phyloP scores from a whole-genome alignment of 129 eudicot genomes.

The Artemisia annua region DNA sequence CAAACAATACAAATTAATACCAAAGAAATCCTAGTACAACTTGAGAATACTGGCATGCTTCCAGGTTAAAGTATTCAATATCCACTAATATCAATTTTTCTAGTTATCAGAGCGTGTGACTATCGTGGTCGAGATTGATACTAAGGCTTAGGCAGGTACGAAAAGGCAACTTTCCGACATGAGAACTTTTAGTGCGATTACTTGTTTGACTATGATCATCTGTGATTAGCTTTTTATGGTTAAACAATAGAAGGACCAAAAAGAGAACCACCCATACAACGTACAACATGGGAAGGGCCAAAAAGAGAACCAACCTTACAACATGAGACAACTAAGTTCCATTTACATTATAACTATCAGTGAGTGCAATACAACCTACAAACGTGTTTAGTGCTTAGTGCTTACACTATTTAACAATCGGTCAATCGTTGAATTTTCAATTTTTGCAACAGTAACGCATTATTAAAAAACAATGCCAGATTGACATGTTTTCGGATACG shows the following conservation, averaged over 20 bases:
- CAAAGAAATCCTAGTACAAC: too few relatives aligned
- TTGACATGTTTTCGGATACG: too few relatives aligned
- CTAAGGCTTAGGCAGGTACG: neutral
- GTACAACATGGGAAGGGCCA: neutral
- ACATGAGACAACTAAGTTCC: neutral
- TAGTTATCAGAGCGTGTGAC: too few relatives aligned
- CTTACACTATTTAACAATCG: neutral
- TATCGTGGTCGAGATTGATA: too few relatives aligned
- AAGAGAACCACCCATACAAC: too few relatives aligned
- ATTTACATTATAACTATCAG: neutral
- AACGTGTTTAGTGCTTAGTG: slow-evolving; percentile 4
- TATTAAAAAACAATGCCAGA: too few relatives aligned
- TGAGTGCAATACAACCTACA: neutral
- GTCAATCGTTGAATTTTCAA: neutral
- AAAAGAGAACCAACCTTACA: neutral
- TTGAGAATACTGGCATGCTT: too few relatives aligned
- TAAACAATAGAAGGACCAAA: neutral
- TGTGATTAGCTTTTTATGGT: neutral
- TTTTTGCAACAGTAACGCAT: too few relatives aligned
- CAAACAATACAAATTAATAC: too few relatives aligned
- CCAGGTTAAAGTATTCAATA: too few relatives aligned
- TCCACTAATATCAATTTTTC: too few relatives aligned
- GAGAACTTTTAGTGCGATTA: neutral
- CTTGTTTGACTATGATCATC: neutral
- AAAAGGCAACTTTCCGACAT: neutral